Percentiles rank a stretch among this genome's conserved stretches.
These are phyloP conservation scores for Suillus decipiens DNA, from an alignment of 768 basidiomycete genomes.

Conservation along the genomic window DNA sequence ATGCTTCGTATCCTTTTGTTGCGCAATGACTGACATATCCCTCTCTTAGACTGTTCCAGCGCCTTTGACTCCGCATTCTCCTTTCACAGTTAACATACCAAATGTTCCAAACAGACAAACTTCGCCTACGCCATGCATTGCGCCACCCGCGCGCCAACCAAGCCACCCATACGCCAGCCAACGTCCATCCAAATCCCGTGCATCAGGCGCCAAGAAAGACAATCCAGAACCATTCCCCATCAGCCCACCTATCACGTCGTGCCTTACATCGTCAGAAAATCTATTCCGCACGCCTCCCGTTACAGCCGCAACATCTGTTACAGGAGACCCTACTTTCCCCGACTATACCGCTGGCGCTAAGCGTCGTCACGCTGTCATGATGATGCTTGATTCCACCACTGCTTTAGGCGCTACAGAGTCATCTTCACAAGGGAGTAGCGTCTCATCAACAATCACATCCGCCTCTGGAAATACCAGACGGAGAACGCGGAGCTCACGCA, in stretches of 20 bases:
- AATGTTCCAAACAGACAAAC: slow-evolving; percentile 20
- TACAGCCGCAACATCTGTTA: slow-evolving; percentile 28
- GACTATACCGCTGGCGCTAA: slow-evolving; percentile 60
- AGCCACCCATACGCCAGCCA: slow-evolving; percentile 16
- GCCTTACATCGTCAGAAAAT: slow-evolving; percentile 32
- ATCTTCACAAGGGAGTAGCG: slow-evolving; percentile 36
- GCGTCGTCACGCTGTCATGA: slow-evolving; percentile 78
- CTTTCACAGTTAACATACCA: slow-evolving; percentile 23
- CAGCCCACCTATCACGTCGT: slow-evolving; percentile 21
- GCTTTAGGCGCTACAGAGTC: slow-evolving; percentile 39
- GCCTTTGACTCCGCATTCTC: slow-evolving; percentile 36
- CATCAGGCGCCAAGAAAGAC: slow-evolving; percentile 30
- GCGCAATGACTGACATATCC: slow-evolving; percentile 13
- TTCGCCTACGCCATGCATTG: slow-evolving; percentile 29
- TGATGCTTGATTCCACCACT: slow-evolving; percentile 63
- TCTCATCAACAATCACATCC: slow-evolving; percentile 23
- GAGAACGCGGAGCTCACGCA: slow-evolving; percentile 56
- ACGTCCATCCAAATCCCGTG: slow-evolving; percentile 34
- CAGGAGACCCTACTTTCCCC: slow-evolving; percentile 27
- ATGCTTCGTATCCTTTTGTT: slow-evolving; percentile 18
- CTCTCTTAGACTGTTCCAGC: slow-evolving; percentile 19
- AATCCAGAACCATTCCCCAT: slow-evolving; percentile 20
- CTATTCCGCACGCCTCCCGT: slow-evolving; percentile 28
- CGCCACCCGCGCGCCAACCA: slow-evolving; percentile 18
- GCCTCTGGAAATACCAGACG: slow-evolving; percentile 43